Conservation (phyloP, 2,329 filamentous ascomycete species). For the Ceratocystis diversiconidia region DNA sequence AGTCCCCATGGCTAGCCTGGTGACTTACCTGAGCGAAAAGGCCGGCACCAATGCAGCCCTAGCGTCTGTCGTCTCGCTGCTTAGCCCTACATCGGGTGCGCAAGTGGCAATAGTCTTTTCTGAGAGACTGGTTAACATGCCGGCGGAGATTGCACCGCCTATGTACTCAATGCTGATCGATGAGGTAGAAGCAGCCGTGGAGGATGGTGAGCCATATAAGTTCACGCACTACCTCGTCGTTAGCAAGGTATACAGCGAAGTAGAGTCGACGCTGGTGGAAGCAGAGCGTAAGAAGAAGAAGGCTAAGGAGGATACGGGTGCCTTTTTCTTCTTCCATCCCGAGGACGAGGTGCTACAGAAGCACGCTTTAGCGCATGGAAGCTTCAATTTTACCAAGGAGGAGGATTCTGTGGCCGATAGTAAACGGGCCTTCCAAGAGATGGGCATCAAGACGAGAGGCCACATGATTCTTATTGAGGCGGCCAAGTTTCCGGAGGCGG, state of each 20-base stretch:
- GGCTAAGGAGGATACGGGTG: constrained; percentile 31
- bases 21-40: constrained; percentile 52
- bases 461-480: constrained; percentile 79
- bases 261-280: constrained; percentile 63
- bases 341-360: constrained; percentile 83
- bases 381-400: constrained; percentile 66
- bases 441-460: constrained; percentile 73
- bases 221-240: constrained; percentile 89
- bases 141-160: constrained; percentile 79
- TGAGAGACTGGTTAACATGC: constrained; percentile 91
- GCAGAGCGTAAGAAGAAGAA: constrained; percentile 34
- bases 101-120: constrained; percentile 78
- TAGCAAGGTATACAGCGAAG: constrained; percentile 84
- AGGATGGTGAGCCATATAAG: constrained; percentile 81
- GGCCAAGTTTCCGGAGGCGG: constrained; percentile 57
- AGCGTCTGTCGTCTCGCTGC: constrained; percentile 28
- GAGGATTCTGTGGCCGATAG: constrained; percentile 75
- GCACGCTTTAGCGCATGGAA: constrained; percentile 54
- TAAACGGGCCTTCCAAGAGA: constrained; percentile 86
- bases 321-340: constrained; percentile 79
- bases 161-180: constrained; percentile 91
- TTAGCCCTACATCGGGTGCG: constrained; percentile 25
- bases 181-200: constrained; percentile 75
- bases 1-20: constrained; percentile 54
- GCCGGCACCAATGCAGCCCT: constrained; percentile 40